A percentile compares a stretch with the other conserved stretches of the same genome.
These are phyloP conservation scores for Yamadazyma akitaensis DNA, from an alignment of 805 yeast species.

Conservation along the genomic window DNA sequence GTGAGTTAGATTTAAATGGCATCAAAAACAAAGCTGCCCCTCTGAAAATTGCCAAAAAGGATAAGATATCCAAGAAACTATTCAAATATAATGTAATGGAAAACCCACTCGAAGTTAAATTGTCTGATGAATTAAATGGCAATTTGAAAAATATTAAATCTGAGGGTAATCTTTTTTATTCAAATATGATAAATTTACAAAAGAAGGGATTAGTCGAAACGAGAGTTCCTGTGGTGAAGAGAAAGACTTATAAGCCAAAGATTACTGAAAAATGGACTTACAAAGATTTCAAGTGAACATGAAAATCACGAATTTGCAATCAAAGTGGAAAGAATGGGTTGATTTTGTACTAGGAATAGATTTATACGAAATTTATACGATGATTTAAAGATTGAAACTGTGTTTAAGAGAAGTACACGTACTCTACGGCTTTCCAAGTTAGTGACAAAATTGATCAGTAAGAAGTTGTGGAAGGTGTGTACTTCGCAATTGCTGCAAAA, in stretches of 20 bases:
- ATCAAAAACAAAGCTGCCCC: constrained; percentile 19
- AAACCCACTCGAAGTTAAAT: constrained; percentile 65
- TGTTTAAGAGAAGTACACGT: too few species aligned
- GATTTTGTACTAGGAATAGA: too few species aligned
- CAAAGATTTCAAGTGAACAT: constrained; percentile 70
- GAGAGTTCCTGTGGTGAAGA: constrained; percentile 65
- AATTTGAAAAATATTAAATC: constrained; percentile 82
- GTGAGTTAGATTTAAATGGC: constrained; percentile 29
- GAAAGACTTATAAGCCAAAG: constrained; percentile 67
- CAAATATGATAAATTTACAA: constrained; percentile 78
- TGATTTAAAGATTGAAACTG: too few species aligned
- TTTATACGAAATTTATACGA: too few species aligned
- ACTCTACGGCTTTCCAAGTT: too few species aligned
- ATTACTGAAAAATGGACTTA: constrained; percentile 90
- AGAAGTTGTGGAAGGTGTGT: too few species aligned
- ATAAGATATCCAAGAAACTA: constrained; percentile 33
- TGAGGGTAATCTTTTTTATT: constrained; percentile 84
- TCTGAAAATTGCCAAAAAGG: constrained; percentile 16
- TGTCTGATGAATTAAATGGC: constrained; percentile 84
- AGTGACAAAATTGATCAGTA: too few species aligned
- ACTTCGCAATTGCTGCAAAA: background rate
- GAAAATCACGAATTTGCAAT: background rate
- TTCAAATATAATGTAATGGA: constrained; percentile 43
- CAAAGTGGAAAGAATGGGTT: too few species aligned
- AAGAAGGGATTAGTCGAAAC: constrained; percentile 84